These are phyloP conservation scores for Exophiala sideris DNA, from an alignment of 2,329 filamentous ascomycete genomes.

Conservation along the genomic window DNA sequence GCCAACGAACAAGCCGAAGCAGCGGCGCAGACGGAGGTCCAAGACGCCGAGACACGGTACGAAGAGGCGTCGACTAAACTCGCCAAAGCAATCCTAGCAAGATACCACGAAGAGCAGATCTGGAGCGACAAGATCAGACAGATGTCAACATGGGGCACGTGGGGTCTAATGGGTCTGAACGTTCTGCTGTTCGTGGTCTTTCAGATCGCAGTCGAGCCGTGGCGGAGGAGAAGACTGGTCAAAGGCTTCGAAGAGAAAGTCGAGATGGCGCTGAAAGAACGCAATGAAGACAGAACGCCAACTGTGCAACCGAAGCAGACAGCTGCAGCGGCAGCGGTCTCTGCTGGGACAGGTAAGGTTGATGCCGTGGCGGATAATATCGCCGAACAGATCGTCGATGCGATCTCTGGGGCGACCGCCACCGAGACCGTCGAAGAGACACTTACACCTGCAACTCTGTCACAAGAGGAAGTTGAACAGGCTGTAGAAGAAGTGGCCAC, in stretches of 20 bases:
- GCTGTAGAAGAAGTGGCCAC: slow-evolving; percentile 12
- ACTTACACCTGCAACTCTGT: not conserved
- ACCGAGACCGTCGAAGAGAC: not conserved
- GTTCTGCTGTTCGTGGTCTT: slow-evolving; percentile 82
- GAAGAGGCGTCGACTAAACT: slow-evolving; percentile 73
- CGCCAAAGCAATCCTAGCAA: slow-evolving; percentile 76
- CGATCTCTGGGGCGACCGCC: slow-evolving; percentile 14
- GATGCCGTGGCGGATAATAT: slow-evolving; percentile 24
- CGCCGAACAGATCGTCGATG: slow-evolving; percentile 22
- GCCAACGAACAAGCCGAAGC: slow-evolving; percentile 82
- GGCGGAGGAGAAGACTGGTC: slow-evolving; percentile 77
- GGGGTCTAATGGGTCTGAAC: slow-evolving; percentile 96
- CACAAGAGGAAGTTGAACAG: slow-evolving; percentile 18
- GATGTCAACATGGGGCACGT: slow-evolving; percentile 97
- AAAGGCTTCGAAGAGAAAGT: slow-evolving; percentile 78
- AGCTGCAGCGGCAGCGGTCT: slow-evolving; percentile 4
- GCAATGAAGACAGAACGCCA: slow-evolving; percentile 31
- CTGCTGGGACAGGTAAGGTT: slow-evolving; percentile 11
- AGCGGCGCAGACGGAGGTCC: slow-evolving; percentile 67
- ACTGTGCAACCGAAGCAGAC: slow-evolving; percentile 15
- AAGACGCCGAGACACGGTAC: slow-evolving; percentile 72
- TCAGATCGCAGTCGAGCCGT: slow-evolving; percentile 88
- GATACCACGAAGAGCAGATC: slow-evolving; percentile 98
- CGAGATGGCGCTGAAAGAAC: slow-evolving; percentile 65
- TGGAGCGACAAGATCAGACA: slow-evolving; percentile 97